These are phyloP conservation scores for Elymus sibiricus DNA, from an alignment of 176 grass and related monocot genomes.

Conservation along the genomic window DNA sequence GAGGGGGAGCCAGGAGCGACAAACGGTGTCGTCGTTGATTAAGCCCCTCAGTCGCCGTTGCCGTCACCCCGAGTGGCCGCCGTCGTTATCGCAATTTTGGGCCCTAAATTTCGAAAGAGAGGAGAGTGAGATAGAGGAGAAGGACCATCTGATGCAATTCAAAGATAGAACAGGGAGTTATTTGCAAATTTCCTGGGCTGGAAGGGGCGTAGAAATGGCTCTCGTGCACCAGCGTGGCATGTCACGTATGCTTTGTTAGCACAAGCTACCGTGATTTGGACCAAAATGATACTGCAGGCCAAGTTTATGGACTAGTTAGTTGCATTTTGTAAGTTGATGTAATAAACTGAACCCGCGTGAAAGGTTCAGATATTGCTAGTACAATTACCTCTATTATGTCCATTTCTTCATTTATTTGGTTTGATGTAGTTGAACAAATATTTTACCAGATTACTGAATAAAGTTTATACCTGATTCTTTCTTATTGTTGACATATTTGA, in stretches of 20 bases:
- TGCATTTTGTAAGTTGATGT: not conserved
- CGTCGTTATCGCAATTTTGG: not conserved
- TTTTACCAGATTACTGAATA: slow-evolving; percentile 5
- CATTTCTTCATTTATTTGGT: not conserved
- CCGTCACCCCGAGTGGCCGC: not conserved
- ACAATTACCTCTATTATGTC: not conserved
- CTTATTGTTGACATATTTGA: slow-evolving; percentile 34
- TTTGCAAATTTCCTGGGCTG: not conserved
- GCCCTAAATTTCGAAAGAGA: not conserved
- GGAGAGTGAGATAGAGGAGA: not conserved
- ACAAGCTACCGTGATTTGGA: no score
- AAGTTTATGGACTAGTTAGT: not conserved
- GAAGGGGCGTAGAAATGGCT: not conserved
- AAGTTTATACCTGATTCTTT: slow-evolving; percentile 30
- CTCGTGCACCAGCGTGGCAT: not conserved
- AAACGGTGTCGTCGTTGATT: not conserved
- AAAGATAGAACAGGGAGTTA: not conserved
- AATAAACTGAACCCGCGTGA: not conserved
- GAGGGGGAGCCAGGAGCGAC: not conserved
- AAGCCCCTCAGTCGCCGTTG: not conserved
- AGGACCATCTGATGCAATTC: not conserved
- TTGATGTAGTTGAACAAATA: slow-evolving; percentile 7
- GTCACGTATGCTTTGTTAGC: not conserved
- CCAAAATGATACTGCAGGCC: not conserved
- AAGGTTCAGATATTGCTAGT: not conserved